These are phyloP conservation scores for Chalaropsis ovoidea DNA, from an alignment of 2,329 filamentous ascomycete genomes.

Conservation along the genomic window DNA sequence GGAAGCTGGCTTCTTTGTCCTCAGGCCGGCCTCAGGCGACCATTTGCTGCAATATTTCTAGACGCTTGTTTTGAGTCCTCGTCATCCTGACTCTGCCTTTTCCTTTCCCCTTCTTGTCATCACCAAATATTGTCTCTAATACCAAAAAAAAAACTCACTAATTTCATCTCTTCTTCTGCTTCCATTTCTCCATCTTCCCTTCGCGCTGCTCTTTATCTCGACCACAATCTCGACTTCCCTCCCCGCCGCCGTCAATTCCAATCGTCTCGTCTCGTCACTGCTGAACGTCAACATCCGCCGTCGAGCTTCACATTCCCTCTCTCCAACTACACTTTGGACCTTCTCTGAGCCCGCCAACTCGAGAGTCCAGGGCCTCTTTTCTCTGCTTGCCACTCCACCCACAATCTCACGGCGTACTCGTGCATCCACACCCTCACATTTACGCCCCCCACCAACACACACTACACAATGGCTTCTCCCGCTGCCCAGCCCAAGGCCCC, in stretches of 20 bases:
- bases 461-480: constrained; percentile 41
- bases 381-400: background rate
- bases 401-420: background rate
- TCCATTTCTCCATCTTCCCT: background rate
- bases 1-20: constrained; percentile 13
- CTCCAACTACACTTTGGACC: background rate
- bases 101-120: constrained; percentile 17
- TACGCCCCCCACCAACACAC: constrained; percentile 13
- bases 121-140: constrained; percentile 3
- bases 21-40: background rate
- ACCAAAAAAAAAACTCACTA: constrained; percentile 9
- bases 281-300: background rate
- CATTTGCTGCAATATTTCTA: background rate
- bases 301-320: background rate
- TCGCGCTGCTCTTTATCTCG: background rate
- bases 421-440: background rate
- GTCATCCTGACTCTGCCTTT: background rate
- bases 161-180: constrained; percentile 2
- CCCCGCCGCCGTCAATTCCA: constrained; percentile 7
- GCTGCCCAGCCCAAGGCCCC: constrained; percentile 49
- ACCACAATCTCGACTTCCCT: background rate
- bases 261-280: background rate
- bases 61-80: constrained; percentile 13
- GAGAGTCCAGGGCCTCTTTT: constrained; percentile 4
- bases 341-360: background rate